Percentiles rank a stretch among this genome's conserved stretches.
These are phyloP conservation scores for Fraxinus quadrangulata DNA, from an alignment of 257 asterid genomes.

Conservation along the genomic window DNA sequence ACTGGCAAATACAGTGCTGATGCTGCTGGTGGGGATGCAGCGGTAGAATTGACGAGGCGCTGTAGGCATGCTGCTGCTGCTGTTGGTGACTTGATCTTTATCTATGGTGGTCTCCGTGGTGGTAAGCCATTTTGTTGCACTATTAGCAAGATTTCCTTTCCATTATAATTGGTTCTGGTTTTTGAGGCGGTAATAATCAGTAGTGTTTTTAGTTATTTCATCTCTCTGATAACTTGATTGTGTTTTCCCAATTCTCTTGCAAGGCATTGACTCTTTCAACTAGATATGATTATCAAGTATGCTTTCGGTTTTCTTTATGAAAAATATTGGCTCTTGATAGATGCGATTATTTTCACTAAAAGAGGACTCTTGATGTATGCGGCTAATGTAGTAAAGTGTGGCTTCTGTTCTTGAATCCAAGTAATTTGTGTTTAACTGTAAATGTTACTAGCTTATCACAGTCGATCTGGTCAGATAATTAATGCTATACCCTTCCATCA, in stretches of 20 bases:
- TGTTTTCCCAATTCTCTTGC: not conserved
- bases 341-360: not conserved
- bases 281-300: not conserved
- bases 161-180: not conserved
- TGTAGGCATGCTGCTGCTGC: constrained; percentile 99
- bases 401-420: not conserved
- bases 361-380: not conserved
- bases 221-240: not conserved
- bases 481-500: not conserved
- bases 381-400: not conserved
- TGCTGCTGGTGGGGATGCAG: constrained; percentile 99
- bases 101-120: constrained; percentile 98
- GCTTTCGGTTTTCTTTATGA: not conserved
- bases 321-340: not conserved
- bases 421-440: not conserved
- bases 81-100: constrained; percentile 92
- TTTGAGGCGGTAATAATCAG: not conserved
- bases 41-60: constrained; percentile 94
- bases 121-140: constrained; percentile 57
- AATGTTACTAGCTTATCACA: not conserved
- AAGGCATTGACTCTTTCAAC: not conserved
- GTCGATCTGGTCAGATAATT: not conserved
- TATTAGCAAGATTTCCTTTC: not conserved
- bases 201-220: not conserved
- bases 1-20: constrained; percentile 97